Conservation (phyloP, 1,284 basidiomycete genomes). For the Naganishia sp. region DNA sequence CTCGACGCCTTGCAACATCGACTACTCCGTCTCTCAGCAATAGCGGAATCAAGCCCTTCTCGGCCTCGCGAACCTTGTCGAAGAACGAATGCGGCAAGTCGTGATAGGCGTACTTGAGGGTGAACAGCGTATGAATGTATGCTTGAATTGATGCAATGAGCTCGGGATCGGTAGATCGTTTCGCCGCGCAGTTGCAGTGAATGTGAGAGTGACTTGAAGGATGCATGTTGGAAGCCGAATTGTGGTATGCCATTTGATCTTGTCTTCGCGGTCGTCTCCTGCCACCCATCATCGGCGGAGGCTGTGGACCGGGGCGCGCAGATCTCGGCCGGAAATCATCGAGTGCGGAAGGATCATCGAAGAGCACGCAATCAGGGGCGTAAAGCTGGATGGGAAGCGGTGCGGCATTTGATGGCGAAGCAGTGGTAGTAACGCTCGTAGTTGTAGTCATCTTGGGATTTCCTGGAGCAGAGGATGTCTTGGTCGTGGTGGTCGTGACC, state of each 20-base stretch:
- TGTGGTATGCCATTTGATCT: conserved; percentile 8
- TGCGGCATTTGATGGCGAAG: conserved; percentile 1
- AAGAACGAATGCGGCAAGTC: conserved; percentile 33
- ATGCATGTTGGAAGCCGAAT: neutral
- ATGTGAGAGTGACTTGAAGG: conserved; percentile 3
- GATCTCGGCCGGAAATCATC: conserved; percentile 24
- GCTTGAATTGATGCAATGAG: conserved; percentile 19
- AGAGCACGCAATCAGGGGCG: conserved; percentile 19
- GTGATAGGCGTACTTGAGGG: conserved; percentile 30
- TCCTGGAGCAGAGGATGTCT: conserved; percentile 13
- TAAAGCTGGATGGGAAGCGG: conserved; percentile 22
- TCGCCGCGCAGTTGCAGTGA: conserved; percentile 25
- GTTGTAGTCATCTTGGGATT: conserved; percentile 22
- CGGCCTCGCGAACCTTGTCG: conserved; percentile 32
- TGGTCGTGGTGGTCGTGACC: conserved; percentile 16
- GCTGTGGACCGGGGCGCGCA: conserved; percentile 14
- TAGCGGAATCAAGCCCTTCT: conserved; percentile 30
- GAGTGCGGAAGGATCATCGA: conserved; percentile 23
- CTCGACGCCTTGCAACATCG: conserved; percentile 23
- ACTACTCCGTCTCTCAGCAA: conserved; percentile 33
- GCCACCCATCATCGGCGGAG: conserved; percentile 6
- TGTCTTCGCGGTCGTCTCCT: conserved; percentile 12
- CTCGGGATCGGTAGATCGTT: conserved; percentile 20
- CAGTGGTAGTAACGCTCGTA: conserved; percentile 19
- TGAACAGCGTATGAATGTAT: conserved; percentile 24